Percentiles rank a stretch among this genome's conserved stretches.
These are phyloP conservation scores for Pythium oligandrum DNA, from an alignment of 352 stramenopile genomes.

Conservation along the genomic window DNA sequence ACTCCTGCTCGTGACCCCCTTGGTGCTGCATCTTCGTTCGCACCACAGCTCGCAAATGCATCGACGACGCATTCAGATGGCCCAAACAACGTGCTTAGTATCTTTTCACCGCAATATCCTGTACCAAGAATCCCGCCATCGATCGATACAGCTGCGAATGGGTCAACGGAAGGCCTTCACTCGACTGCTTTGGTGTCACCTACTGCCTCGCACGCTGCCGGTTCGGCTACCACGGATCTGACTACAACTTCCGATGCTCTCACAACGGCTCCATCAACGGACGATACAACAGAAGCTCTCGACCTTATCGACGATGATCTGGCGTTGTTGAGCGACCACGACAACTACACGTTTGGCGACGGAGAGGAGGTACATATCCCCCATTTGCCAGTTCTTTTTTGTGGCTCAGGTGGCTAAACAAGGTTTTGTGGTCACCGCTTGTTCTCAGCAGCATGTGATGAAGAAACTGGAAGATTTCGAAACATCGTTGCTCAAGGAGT, in stretches of 20 bases:
- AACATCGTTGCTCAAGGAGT: slow-evolving; percentile 81
- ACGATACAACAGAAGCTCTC: slow-evolving; percentile 6
- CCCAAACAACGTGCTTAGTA: slow-evolving; percentile 66
- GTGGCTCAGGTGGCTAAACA: slow-evolving; percentile 1
- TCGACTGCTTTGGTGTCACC: no score
- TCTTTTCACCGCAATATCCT: slow-evolving; percentile 47
- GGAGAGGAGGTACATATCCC: slow-evolving; percentile 60
- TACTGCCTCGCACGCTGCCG: no score
- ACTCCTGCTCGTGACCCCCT: slow-evolving; percentile 24
- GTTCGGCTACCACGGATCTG: no score
- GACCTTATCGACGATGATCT: slow-evolving; percentile 77
- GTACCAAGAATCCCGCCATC: slow-evolving; percentile 8
- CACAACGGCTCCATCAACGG: not conserved
- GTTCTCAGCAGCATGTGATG: slow-evolving; percentile 76
- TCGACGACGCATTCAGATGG: slow-evolving; percentile 7
- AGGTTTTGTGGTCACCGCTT: slow-evolving; percentile 3
- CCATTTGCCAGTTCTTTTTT: not conserved
- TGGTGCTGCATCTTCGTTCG: not conserved
- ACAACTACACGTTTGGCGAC: slow-evolving; percentile 69
- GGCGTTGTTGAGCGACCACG: slow-evolving; percentile 57
- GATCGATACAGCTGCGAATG: not conserved
- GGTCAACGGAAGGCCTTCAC: no score
- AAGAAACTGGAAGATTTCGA: slow-evolving; percentile 87
- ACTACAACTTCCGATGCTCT: no score
- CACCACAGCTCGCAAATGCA: slow-evolving; percentile 2